Base-by-base conservation (phyloP, 1,139 yeast genomes). In the Debaryomyces sp. region DNA sequence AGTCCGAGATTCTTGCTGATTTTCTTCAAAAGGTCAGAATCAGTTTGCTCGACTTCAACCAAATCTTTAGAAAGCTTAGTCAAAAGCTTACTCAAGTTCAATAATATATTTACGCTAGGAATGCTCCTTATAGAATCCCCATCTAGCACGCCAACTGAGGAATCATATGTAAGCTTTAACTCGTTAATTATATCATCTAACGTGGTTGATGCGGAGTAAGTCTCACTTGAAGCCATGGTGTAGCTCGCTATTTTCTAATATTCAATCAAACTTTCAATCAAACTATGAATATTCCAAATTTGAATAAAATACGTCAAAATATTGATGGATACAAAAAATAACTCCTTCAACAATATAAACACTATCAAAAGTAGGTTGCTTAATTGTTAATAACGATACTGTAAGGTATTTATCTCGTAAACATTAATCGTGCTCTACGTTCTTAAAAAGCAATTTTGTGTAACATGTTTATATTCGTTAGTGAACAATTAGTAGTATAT, bases 111-210 rank as follows among this genome's bases (percentile, higher is more conserved):
- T 27, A 77, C 61, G 39, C 65, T 70, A 3, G 89, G 87, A 1
- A 78, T 63, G 23, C 68, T 68, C 30, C 79, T 68, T 1, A 80
- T 71, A 17, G 77, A 63, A 24, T 81, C 84, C 0, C 92, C 91
- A 53, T 78, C 85, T 30, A 86, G 66, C 46, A 81, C 63, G 1
- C 91, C 90, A 13, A 78, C 71, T 33, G 82, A 80, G 6, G 80
- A 70, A 57, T 85, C 89, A 58, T 82, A 85, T 1, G 79, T 70
- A 50, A 85, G 66, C 46, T 76, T 73, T 38, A 85, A 66, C 55
- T 81, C 82, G 45, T 70, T 69, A 45, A 85, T 69, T 21, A 86
- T 78, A 51, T 79, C 80, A 44, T 77, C 77, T 46, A 85, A 64
- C 2, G 84, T 64, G 2, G 73, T 67, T 4, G 80, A 68, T 12